A percentile compares a stretch with the other conserved stretches of the same genome.
Evolutionary conservation across 352 stramenopile genomes (phyloP).

Genomic region (Phytophthora hibernalis): DNA sequence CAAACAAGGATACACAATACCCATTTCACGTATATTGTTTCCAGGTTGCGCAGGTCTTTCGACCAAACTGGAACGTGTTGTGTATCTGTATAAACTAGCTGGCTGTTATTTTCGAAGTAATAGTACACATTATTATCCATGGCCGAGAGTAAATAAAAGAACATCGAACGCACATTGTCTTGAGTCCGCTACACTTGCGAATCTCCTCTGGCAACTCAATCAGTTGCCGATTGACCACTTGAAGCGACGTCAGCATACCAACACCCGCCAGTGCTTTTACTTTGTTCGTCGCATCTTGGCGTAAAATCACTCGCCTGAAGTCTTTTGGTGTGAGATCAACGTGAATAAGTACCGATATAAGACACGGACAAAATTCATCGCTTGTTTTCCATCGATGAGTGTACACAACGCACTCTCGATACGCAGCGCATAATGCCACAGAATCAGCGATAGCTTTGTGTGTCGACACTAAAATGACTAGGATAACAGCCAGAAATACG

Average conservation of each 20-base stretch:
- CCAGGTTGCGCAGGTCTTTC: conserved; percentile 18
- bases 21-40: conserved; percentile 14
- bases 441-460: no score
- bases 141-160: no score
- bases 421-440: no score
- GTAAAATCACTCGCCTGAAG: conserved; percentile 33
- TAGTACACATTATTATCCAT: conserved; percentile 3
- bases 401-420: no score
- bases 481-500: no score
- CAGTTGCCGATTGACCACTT: conserved; percentile 39
- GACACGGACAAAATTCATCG: conserved; percentile 31
- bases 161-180: conserved; percentile 26
- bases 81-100: conserved; percentile 6
- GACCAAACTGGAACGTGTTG: conserved; percentile 14
- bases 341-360: conserved; percentile 38
- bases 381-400: conserved; percentile 17
- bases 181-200: conserved; percentile 17
- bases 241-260: conserved; percentile 24
- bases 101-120: no score
- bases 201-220: conserved; percentile 28
- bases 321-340: conserved; percentile 28
- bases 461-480: no score
- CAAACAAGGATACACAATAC: no score
- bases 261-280: conserved; percentile 24
- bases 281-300: conserved; percentile 21